Base-by-base conservation (phyloP, 78 protist species). In the Dictyostelium citrinum region DNA sequence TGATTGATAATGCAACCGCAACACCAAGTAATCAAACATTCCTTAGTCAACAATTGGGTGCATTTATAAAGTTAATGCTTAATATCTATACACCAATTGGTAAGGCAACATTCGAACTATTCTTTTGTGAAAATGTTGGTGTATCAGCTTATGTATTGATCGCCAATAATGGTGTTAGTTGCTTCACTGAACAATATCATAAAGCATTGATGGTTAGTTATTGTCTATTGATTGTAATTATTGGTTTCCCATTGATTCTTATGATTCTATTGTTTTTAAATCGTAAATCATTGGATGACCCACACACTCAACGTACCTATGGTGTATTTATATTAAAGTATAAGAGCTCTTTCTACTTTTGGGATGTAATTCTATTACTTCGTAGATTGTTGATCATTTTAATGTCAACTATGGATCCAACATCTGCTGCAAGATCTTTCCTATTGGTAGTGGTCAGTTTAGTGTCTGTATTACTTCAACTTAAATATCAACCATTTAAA, bases 301-400 rank as follows among this genome's bases (percentile, higher is more conserved):
- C 68, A 24, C 68, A 55, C 22, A 41, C 43, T 27, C 60, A 45
- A 14, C 24, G 51, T 17, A 74, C 45, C 76, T 84, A 84, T 74
- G 91, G 91, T 58, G 91, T 84, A 8, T 84, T 84, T 58, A 49
- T 84, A 51, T 24, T 74, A 17, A 84, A 84, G 27, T 84, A 84
- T 35, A 84, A 74, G 43, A 17, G 29, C 11, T 10, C 24, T 17
- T 84, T 49, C 39, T 84, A 84, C 82, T 84, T 61, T 74, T 84
- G 91, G 91, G 91, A 84, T 84, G 91, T 84, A 39, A 22, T 84
- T 17, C 17, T 84, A 43, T 35, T 84, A 74, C 29, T 71, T 35
- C 27, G 91, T 71, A 43, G 91, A 51, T 37, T 84, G 16, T 20
- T 43, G 1, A 84, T 84, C 45, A 80, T 84, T 22, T 35, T 84